Evolutionary conservation across 768 basidiomycete species (phyloP).

Genomic region (Polyporus arcularius): DNA sequence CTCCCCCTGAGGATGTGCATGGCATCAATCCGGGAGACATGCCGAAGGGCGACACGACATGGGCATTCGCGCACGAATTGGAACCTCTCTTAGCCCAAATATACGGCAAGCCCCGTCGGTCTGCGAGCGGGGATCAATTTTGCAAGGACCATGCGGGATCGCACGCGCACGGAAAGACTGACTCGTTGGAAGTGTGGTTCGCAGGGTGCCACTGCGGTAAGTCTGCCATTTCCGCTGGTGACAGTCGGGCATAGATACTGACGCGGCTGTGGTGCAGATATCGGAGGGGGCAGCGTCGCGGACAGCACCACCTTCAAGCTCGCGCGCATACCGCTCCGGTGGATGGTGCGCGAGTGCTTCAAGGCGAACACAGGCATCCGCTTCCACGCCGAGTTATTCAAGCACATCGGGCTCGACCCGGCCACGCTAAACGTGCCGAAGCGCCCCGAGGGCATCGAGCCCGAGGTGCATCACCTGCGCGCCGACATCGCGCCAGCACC

Average conservation of each 20-base stretch:
- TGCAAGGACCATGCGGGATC: constrained; percentile 13
- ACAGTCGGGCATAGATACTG: not conserved
- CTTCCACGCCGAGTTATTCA: constrained; percentile 34
- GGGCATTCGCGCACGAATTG: not conserved
- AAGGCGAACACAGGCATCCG: constrained; percentile 45
- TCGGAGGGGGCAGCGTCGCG: constrained; percentile 70
- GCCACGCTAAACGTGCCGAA: constrained; percentile 25
- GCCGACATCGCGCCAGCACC: constrained; percentile 13
- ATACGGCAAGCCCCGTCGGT: too few relatives aligned
- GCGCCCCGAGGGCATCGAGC: constrained; percentile 26
- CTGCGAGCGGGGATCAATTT: too few relatives aligned
- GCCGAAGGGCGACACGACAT: constrained; percentile 30
- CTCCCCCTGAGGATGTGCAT: constrained; percentile 37
- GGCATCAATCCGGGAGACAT: constrained; percentile 55
- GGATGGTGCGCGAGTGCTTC: constrained; percentile 55
- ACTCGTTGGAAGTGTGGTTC: constrained; percentile 83
- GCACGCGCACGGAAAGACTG: constrained; percentile 37
- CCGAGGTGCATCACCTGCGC: constrained; percentile 15
- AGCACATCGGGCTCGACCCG: constrained; percentile 34
- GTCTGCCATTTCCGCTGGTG: constrained; percentile 16
- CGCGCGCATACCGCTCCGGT: constrained; percentile 68
- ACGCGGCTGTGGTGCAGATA: constrained; percentile 43
- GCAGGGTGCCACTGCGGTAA: constrained; percentile 71
- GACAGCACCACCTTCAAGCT: constrained; percentile 60
- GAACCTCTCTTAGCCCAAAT: not conserved